These are phyloP conservation scores for Excoecaria cochinchinensis DNA, from an alignment of 345 rosid genomes.

Conservation along the genomic window DNA sequence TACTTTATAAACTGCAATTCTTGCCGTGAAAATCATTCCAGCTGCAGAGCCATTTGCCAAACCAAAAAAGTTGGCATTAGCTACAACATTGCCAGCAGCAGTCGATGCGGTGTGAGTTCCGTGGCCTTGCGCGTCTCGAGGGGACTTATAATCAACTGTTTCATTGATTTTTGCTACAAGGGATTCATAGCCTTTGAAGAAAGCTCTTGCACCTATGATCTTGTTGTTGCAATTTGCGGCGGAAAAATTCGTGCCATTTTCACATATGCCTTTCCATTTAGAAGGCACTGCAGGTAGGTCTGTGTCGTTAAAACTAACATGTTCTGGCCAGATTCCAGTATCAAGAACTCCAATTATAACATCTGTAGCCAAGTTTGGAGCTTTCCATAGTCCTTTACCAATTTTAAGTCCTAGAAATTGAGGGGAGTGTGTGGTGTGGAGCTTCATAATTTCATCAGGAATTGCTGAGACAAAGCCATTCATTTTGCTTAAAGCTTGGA, in stretches of 20 bases:
- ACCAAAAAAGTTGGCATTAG: conserved; percentile 47
- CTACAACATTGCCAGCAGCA: conserved; percentile 56
- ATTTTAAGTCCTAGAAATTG: conserved; percentile 59
- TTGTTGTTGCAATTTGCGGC: conserved; percentile 60
- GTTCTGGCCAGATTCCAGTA: conserved; percentile 84
- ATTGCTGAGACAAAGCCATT: conserved; percentile 57
- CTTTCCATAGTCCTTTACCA: conserved; percentile 57
- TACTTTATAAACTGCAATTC: conserved; percentile 72
- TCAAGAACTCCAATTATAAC: conserved; percentile 67
- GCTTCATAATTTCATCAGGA: conserved; percentile 54
- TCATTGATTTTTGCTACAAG: conserved; percentile 43
- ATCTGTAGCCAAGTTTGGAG: conserved; percentile 42
- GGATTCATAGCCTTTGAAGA: conserved; percentile 58
- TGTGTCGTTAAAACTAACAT: conserved; percentile 57
- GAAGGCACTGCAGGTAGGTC: conserved; percentile 58
- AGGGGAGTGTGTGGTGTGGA: conserved; percentile 65
- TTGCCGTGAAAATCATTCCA: conserved; percentile 64
- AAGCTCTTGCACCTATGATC: conserved; percentile 71
- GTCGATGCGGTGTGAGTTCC: conserved; percentile 92
- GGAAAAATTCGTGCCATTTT: conserved; percentile 61
- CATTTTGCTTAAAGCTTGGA: conserved; percentile 41
- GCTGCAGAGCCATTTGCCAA: conserved; percentile 57
- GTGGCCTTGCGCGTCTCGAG: conserved; percentile 73
- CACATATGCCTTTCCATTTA: conserved; percentile 73
- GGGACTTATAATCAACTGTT: conserved; percentile 55